Evolutionary conservation across 179 eudicot species (phyloP).

Genomic region (Carnegiea gigantea): DNA sequence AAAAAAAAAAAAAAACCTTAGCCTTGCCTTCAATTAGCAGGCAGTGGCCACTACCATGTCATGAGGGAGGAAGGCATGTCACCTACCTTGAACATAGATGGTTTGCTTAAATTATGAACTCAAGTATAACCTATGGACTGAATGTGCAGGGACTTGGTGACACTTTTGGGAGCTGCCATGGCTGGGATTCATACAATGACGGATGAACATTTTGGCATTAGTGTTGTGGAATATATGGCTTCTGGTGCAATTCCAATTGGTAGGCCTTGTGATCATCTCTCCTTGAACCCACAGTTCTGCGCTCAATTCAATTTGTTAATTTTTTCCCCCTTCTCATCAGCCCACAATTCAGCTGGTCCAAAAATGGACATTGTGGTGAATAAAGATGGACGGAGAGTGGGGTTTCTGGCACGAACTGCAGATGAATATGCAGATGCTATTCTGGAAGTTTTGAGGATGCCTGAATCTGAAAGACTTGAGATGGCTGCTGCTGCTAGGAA

Average conservation of each 20-base stretch:
- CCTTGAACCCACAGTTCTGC: background rate
- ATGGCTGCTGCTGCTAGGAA: constrained; percentile 93
- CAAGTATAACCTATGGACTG: background rate
- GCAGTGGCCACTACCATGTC: no score
- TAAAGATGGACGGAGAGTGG: constrained; percentile 71
- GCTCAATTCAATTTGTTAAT: background rate
- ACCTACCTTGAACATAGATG: background rate
- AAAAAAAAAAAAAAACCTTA: no score
- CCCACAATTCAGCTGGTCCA: constrained; percentile 94
- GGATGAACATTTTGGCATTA: constrained; percentile 95
- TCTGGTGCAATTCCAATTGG: constrained; percentile 98
- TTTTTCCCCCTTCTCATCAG: constrained; percentile 32
- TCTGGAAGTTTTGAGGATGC: constrained; percentile 57
- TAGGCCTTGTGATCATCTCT: constrained; percentile 23
- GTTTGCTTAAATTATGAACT: background rate
- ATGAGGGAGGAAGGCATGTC: no score
- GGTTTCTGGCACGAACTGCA: constrained; percentile 65
- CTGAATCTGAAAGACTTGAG: constrained; percentile 56
- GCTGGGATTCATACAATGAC: constrained; percentile 93
- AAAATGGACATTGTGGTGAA: constrained; percentile 87
- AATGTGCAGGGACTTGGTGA: constrained; percentile 73
- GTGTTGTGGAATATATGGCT: constrained; percentile 97
- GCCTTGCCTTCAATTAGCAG: no score
- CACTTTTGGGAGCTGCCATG: constrained; percentile 75
- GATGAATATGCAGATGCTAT: constrained; percentile 84